These are phyloP conservation scores for Sicyos edulis DNA, from an alignment of 306 rosid genomes.

Conservation along the genomic window DNA sequence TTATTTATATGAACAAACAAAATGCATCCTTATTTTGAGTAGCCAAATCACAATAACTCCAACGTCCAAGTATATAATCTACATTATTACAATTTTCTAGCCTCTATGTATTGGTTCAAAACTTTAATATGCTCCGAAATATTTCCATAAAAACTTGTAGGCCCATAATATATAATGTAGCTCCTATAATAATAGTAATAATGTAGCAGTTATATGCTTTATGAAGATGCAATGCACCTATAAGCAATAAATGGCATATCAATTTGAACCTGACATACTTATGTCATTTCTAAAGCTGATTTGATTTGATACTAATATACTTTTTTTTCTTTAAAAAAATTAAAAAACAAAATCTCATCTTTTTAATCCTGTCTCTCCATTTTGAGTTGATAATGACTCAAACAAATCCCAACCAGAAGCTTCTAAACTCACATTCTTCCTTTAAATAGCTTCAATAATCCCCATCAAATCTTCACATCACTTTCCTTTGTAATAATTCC, in stretches of 20 bases:
- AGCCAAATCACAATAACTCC: no score
- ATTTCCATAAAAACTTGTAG: not conserved
- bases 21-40: no score
- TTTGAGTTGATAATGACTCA: not conserved
- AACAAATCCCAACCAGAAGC: not conserved
- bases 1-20: no score
- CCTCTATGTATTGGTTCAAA: not conserved
- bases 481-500: not conserved
- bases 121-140: no score
- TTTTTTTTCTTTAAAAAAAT: not conserved
- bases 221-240: not conserved
- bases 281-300: not conserved
- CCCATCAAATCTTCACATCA: not conserved
- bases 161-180: not conserved
- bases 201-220: not conserved
- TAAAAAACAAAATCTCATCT: no score
- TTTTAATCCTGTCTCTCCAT: not conserved
- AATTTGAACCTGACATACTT: constrained; percentile 1
- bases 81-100: not conserved
- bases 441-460: not conserved
- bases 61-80: not conserved
- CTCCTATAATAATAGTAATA: no score
- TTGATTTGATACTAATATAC: not conserved
- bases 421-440: not conserved
- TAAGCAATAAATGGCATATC: not conserved